A percentile compares a stretch with the other conserved stretches of the same genome.
phyloP scores from a whole-genome alignment of 1,284 basidiomycete species.

The Fomes fomentarius region DNA sequence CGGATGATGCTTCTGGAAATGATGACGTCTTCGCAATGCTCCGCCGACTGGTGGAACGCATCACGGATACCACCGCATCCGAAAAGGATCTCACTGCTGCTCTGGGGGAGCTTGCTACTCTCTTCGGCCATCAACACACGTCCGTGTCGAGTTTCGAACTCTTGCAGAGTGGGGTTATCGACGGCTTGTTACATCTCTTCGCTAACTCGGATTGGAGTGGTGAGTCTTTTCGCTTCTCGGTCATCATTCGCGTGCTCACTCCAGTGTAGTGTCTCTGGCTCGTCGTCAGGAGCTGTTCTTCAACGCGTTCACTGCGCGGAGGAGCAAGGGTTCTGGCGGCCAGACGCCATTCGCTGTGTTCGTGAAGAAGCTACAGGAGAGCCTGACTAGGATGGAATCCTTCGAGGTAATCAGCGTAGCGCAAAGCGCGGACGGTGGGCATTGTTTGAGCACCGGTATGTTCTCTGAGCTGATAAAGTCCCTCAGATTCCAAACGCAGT shows the following conservation, averaged over 20 bases:
- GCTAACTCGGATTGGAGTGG: constrained; percentile 65
- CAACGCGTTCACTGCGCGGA: constrained; percentile 69
- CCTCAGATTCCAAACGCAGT: constrained; percentile 79
- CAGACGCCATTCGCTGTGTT: constrained; percentile 79
- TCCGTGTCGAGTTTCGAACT: constrained; percentile 97
- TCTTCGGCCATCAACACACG: constrained; percentile 78
- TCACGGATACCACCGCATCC: constrained; percentile 57
- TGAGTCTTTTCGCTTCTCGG: constrained; percentile 35
- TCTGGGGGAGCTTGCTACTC: constrained; percentile 72
- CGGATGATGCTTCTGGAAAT: constrained; percentile 54
- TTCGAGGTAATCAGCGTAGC: constrained; percentile 91
- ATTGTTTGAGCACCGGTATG: constrained; percentile 1
- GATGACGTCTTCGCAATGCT: constrained; percentile 71
- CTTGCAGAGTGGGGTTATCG: constrained; percentile 91
- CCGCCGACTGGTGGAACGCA: constrained; percentile 63
- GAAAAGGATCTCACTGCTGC: constrained; percentile 70
- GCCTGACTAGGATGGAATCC: constrained; percentile 90
- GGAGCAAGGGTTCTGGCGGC: constrained; percentile 42
- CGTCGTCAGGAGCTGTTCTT: constrained; percentile 75
- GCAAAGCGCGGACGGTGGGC: constrained; percentile 74
- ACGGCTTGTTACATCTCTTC: constrained; percentile 83
- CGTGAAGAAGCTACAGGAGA: constrained; percentile 94
- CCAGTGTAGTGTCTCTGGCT: constrained; percentile 51
- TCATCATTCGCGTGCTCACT: constrained; percentile 1
- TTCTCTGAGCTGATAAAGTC: not conserved